Evolutionary conservation across 2,329 filamentous ascomycete species (phyloP).

Genomic region (Colletotrichum incanum): DNA sequence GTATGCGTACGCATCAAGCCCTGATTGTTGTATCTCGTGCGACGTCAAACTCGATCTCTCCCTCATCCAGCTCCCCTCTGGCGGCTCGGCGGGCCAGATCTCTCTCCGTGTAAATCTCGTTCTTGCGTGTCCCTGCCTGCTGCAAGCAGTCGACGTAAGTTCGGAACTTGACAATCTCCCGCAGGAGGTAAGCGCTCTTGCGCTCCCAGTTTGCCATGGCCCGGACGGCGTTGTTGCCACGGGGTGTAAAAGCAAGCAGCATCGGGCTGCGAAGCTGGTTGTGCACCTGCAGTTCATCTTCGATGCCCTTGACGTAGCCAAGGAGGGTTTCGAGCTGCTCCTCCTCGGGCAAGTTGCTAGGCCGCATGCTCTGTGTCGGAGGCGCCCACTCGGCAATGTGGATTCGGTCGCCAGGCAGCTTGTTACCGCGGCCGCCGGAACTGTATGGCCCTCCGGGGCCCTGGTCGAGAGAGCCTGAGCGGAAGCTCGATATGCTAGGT

Average conservation of each 20-base stretch:
- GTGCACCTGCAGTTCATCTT: conserved; percentile 87
- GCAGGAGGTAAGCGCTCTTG: conserved; percentile 91
- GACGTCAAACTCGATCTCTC: conserved; percentile 54
- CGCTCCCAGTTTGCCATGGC: conserved; percentile 98
- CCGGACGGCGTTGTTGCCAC: conserved; percentile 84
- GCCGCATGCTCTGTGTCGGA: conserved; percentile 90
- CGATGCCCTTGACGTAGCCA: conserved; percentile 87
- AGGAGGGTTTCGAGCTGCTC: conserved; percentile 85
- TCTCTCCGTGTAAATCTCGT: conserved; percentile 78
- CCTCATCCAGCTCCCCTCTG: conserved; percentile 62
- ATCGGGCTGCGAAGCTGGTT: conserved; percentile 91
- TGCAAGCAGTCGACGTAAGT: conserved; percentile 93
- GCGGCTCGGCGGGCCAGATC: conserved; percentile 66
- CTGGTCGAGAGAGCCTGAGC: conserved; percentile 75
- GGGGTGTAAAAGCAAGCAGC: conserved; percentile 89
- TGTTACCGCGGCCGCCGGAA: conserved; percentile 62
- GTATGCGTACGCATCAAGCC: conserved; percentile 41
- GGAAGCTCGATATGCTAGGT: conserved; percentile 66
- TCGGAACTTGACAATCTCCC: conserved; percentile 96
- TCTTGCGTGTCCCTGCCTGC: conserved; percentile 78
- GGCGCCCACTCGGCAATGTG: conserved; percentile 91
- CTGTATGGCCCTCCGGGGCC: conserved; percentile 46
- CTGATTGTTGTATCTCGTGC: conserved; percentile 55
- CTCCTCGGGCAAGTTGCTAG: conserved; percentile 82
- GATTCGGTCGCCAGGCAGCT: conserved; percentile 87